Percentiles rank a stretch among this genome's conserved stretches.
phyloP scores from a whole-genome alignment of 164 flowering plant genomes.

The Paratinospora sagittata region DNA sequence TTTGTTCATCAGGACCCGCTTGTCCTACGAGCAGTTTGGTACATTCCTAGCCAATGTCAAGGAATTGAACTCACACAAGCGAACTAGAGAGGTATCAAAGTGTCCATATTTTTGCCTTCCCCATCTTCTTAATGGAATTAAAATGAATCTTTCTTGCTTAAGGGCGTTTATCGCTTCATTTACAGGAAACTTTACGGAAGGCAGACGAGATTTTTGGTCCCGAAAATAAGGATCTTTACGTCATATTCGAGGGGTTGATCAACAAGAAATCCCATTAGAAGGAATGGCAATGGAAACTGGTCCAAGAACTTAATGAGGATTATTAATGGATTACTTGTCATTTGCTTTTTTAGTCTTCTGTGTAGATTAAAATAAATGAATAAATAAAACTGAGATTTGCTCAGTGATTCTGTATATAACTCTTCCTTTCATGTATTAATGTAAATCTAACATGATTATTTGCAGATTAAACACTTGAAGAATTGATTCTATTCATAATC shows the following conservation, averaged over 20 bases:
- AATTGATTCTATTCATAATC: not conserved
- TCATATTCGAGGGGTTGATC: constrained; percentile 74
- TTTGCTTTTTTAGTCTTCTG: not conserved
- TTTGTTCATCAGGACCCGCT: constrained; percentile 52
- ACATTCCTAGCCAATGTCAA: constrained; percentile 89
- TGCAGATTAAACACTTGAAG: not conserved
- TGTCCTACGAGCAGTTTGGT: constrained; percentile 91
- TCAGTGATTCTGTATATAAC: not conserved
- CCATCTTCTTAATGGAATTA: not conserved
- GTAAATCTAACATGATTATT: not conserved
- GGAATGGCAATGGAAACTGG: not conserved
- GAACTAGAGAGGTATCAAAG: constrained; percentile 55
- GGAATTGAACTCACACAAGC: constrained; percentile 87
- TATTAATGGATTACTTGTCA: not conserved
- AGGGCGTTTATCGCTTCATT: not conserved
- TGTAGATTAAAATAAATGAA: not conserved
- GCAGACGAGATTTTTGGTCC: constrained; percentile 85
- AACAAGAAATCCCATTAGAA: constrained; percentile 51
- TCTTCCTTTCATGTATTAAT: constrained; percentile 1
- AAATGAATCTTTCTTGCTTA: not conserved
- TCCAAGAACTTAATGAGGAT: not conserved
- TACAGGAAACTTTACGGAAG: constrained; percentile 77
- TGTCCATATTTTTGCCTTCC: not conserved
- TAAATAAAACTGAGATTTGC: not conserved
- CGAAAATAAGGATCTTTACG: constrained; percentile 80